A percentile compares a stretch with the other conserved stretches of the same genome.
phyloP scores from a whole-genome alignment of 306 rosid genomes.

The Trifolium pratense region DNA sequence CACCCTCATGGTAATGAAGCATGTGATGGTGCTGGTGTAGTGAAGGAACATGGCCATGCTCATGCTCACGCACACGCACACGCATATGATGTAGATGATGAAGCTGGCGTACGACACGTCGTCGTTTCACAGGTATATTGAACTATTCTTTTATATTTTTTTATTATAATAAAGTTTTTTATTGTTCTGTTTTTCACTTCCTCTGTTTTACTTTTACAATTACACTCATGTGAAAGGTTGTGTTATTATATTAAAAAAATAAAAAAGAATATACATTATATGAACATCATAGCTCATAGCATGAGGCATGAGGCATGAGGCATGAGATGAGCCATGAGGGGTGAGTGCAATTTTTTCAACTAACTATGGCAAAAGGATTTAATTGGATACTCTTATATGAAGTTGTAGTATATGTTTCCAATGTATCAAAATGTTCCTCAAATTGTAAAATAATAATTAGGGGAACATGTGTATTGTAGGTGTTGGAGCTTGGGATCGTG shows the following conservation, averaged over 20 bases:
- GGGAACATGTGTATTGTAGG: constrained; percentile 54
- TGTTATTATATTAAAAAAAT: too few relatives aligned
- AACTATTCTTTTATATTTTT: too few relatives aligned
- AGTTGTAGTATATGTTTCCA: too few relatives aligned
- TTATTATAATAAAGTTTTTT: too few relatives aligned
- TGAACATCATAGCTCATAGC: neutral
- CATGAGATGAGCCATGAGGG: too few relatives aligned
- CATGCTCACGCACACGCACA: constrained; percentile 58
- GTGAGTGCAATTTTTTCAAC: neutral
- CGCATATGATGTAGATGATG: constrained; percentile 51
- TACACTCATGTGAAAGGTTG: too few relatives aligned
- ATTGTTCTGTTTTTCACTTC: too few relatives aligned
- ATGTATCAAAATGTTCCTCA: neutral
- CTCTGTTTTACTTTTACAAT: neutral
- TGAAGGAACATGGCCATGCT: constrained; percentile 50
- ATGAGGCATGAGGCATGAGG: too few relatives aligned
- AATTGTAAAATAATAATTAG: neutral
- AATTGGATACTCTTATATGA: too few relatives aligned
- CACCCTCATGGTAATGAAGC: constrained; percentile 73
- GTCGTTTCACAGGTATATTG: constrained; percentile 79
- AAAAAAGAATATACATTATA: too few relatives aligned
- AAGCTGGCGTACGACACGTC: constrained; percentile 70
- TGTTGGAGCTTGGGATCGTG: constrained; percentile 92
- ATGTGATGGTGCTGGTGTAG: constrained; percentile 54
- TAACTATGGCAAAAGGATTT: too few relatives aligned